phyloP scores from a whole-genome alignment of 305 asterid genomes.

The Striga hermonthica region DNA sequence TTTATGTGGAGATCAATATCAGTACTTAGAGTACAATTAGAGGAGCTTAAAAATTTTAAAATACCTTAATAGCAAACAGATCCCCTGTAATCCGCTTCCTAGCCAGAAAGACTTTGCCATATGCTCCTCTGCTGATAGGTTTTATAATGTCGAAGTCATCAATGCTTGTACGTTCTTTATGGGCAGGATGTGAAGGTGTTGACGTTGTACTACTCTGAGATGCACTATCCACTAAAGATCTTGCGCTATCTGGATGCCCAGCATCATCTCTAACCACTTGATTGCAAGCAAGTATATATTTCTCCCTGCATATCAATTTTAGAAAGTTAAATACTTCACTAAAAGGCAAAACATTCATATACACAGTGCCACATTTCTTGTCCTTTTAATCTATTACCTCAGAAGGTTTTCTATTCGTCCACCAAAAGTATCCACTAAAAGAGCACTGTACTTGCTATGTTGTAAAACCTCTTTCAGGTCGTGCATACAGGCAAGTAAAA shows the following conservation, averaged over 20 bases:
- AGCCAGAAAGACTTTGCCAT: constrained; percentile 88
- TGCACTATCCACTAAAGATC: constrained; percentile 53
- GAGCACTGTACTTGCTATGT: constrained; percentile 74
- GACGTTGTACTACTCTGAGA: constrained; percentile 76
- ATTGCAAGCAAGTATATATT: constrained; percentile 76
- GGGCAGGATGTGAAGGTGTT: constrained; percentile 67
- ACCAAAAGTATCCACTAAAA: constrained; percentile 89
- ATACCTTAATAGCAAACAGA: constrained; percentile 90
- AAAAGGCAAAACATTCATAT: constrained; percentile 28
- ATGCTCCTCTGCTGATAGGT: constrained; percentile 95
- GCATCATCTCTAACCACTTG: constrained; percentile 52
- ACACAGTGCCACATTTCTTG: constrained; percentile 27
- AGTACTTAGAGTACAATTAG: constrained; percentile 6
- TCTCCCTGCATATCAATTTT: constrained; percentile 66
- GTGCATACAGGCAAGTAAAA: constrained; percentile 74
- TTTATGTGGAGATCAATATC: constrained; percentile 8
- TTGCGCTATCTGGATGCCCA: constrained; percentile 59
- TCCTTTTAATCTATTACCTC: constrained; percentile 47
- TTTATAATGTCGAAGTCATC: constrained; percentile 87
- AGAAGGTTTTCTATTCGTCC: constrained; percentile 78
- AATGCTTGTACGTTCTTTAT: constrained; percentile 79
- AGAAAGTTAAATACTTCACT: constrained; percentile 32
- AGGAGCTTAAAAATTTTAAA: constrained; percentile 29
- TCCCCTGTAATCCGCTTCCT: constrained; percentile 92
- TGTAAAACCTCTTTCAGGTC: constrained; percentile 78